Evolutionary conservation across 495 filamentous ascomycete genomes (phyloP), one percentile per base, ranked within the genome.

Genomic region (Daldinia caldariorum): DNA sequence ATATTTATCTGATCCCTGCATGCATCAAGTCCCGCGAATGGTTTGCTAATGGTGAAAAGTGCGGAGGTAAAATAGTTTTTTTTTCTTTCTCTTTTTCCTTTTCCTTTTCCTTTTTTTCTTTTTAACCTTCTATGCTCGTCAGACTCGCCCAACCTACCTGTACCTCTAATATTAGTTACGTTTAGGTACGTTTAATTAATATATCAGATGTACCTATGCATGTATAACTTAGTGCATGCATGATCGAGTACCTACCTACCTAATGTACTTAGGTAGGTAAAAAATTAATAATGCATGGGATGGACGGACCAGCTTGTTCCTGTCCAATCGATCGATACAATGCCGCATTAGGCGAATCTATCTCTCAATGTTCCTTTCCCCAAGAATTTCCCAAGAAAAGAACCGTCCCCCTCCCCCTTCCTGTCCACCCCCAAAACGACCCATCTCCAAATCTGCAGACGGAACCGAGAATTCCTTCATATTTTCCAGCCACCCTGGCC

Each of bases 1-100:
- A n/a, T n/a, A 70, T 70, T 66, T 51, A 70, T 38, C 58, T 58
- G 50, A 70, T 61, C 67, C 67, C 67, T 70, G 67, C 43, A 66
- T 22, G n/a, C 18, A 62, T 66, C 58, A 70, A 66, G 67, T 70
- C 67, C 62, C 67, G 67, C 67, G 57, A 66, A 43, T 66, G 62
- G 61, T 53, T 61, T 66, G 67, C 51, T 50, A 57, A 60, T 70
- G 50, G 55, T 62, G 39, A 64, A 60, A 66, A 67, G 29, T 67
- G 64, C 64, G 66, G 66, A 63, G 61, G 61, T 53, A 56, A 38
- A 9, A 9, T 5, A n/a, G 12, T 14, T 63, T 37, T 47, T 51
- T 14, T 4, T 57, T 9, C n/a, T n/a, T n/a, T n/a, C n/a, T 14
- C 37, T n/a, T 50, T 38, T 35, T 61, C 1, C 53, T 29, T 16